Evolutionary conservation across 2,329 filamentous ascomycete species (phyloP), one percentile per base, ranked within the genome.

Genomic region (Chalaropsis thielavioides): DNA sequence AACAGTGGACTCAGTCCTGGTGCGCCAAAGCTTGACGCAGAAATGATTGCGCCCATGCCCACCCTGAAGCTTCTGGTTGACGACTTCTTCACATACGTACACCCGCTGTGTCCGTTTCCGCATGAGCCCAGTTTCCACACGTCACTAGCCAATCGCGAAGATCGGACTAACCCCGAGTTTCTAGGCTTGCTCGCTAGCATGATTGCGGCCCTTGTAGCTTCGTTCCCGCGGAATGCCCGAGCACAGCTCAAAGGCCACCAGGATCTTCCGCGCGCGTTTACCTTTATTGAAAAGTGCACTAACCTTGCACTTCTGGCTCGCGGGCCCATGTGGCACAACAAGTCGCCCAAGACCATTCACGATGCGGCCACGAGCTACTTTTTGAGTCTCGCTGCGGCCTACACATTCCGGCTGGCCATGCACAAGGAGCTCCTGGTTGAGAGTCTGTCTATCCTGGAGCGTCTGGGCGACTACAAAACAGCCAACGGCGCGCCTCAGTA

Each of bases 71-170:
- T 86, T 1, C 78, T 91, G 17, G 82, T 92, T 66, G 86, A 91
- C 72, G 88, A 92, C 75, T 92, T 89, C 79, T 92, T 91, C 75
- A 90, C 86, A 19, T 90, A 90, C 72, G 86, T 91, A 63, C 87
- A 91, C 70, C 88, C 88, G 1, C 79, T 92, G 8, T 83, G 83
- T 66, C 88, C 88, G 0, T 91, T 92, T 66, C 88, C 88, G 0
- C 88, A 92, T 73, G 87, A 91, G 71, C 87, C 87, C 0, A 88
- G 86, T 3, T 91, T 92, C 72, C 81, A 87, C 24, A 81, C 84
- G 68, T 84, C 84, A 0, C 88, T 90, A 72, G 79, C 79, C 7
- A 80, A 80, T 64, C 80, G 88, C 41, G 83, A 88, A 70, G 87
- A 90, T 71, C 78, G 84, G 63, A 81, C 79, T 6, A 84, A 83